Percentiles rank a stretch among this genome's conserved stretches.
phyloP scores from a whole-genome alignment of 2,329 filamentous ascomycete genomes.

The Colletotrichum eleusines region DNA sequence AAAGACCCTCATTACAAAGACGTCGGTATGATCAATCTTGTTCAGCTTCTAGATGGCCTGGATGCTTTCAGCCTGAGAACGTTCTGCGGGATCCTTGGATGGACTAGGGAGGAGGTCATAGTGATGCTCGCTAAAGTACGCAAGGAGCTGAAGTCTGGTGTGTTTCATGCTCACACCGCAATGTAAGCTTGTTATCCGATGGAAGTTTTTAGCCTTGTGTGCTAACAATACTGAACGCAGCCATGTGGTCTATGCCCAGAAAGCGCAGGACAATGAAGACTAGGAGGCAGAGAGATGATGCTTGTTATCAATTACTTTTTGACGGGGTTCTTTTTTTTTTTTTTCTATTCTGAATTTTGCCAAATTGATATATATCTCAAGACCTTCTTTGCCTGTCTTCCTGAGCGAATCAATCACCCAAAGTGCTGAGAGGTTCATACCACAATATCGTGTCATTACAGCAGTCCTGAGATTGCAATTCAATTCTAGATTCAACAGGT shows the following conservation, averaged over 20 bases:
- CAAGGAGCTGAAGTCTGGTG: constrained; percentile 46
- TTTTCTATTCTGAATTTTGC: no score
- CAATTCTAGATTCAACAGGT: no score
- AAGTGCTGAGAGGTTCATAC: not conserved
- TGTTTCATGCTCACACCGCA: constrained; percentile 45
- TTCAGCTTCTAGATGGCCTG: constrained; percentile 42
- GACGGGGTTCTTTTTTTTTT: accelerated
- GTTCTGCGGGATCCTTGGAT: constrained; percentile 49
- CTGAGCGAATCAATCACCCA: not conserved
- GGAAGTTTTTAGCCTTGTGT: accelerated
- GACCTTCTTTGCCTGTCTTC: not conserved
- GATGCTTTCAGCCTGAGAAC: constrained; percentile 45
- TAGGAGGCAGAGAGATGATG: not conserved
- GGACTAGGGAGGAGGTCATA: constrained; percentile 46
- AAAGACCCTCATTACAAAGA: constrained; percentile 49
- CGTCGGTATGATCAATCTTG: constrained; percentile 43
- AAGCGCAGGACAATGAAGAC: not conserved
- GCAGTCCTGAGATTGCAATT: no score
- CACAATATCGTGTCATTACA: no score
- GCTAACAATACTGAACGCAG: constrained; percentile 8
- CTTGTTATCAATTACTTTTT: no score
- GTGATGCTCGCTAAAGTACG: constrained; percentile 47
- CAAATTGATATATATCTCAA: not conserved
- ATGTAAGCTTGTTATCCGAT: constrained; percentile 31
- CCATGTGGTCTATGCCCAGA: constrained; percentile 40